Evolutionary conservation across 768 basidiomycete genomes (phyloP), one percentile per base, ranked within the genome.

Genomic region (Agrocybe pediades): DNA sequence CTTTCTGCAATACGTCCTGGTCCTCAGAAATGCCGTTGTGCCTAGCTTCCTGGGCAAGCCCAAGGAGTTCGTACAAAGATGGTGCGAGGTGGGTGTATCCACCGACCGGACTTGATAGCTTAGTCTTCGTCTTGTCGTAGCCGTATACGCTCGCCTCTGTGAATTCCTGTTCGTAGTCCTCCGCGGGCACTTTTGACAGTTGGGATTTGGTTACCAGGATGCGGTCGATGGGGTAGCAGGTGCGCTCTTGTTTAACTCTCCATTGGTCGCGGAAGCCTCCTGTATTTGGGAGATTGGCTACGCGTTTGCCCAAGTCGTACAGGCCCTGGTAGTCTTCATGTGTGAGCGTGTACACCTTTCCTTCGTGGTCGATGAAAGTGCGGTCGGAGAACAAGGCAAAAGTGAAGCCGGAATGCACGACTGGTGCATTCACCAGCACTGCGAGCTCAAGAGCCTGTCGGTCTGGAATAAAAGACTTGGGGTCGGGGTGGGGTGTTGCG

Each of bases 351-450:
- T 68, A 55, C 1, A 71, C 66, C 26, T 62, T 59, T 0, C 74
- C 74, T 6, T 66, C 36, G 1, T 69, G 62, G 49, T 74, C 71
- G 11, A 76, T 64, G 1, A 70, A 67, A 29, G 54, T 52, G 21
- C 57, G 30, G 13, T 57, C 58, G 27, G 49, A 27, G 55, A 74
- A 76, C 1, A 76, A 48, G 5, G 73, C 70, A 23, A 75, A 62
- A 0, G 71, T 69, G 48, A 76, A 71, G 9, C 72, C 73, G 41
- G 71, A 65, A 15, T 61, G 62, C 45, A 73, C 72, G 6, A 65
- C 65, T n/a, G 55, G 70, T 2, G 65, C 59, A 54, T 71, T 75
- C 13, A 68, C 62, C 9, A 74, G 65, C 4, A 74, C 67, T 0
- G 64, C 67, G 11, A 75, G 58, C 23, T 57, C 52, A 9, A 76